A percentile compares a stretch with the other conserved stretches of the same genome.
These are phyloP conservation scores for Ustilago esculenta DNA, from an alignment of 1,284 basidiomycete genomes.

Conservation along the genomic window DNA sequence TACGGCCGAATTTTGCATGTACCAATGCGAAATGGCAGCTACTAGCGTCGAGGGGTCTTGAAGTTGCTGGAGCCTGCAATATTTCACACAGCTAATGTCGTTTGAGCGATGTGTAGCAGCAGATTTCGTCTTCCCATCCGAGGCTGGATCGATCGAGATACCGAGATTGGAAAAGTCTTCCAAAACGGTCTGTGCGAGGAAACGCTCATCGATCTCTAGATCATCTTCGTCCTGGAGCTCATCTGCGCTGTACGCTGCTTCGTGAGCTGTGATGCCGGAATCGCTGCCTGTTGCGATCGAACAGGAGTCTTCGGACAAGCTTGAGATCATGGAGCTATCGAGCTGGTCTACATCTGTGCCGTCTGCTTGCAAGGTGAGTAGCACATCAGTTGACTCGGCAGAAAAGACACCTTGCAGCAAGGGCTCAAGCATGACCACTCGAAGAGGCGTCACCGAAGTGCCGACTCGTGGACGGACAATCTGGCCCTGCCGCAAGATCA, in stretches of 20 bases:
- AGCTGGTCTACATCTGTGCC: constrained; percentile 10
- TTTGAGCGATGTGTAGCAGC: background rate
- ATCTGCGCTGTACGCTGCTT: constrained; percentile 18
- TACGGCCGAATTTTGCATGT: constrained; percentile 10
- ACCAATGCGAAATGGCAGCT: constrained; percentile 47
- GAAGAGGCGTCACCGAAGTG: constrained; percentile 7
- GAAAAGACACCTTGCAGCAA: constrained; percentile 56
- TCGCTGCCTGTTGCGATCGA: constrained; percentile 25
- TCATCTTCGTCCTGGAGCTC: constrained; percentile 37
- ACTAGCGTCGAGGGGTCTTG: constrained; percentile 23
- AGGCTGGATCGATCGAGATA: constrained; percentile 29
- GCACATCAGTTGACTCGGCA: constrained; percentile 30
- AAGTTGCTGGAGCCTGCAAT: constrained; percentile 25
- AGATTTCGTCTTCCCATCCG: background rate
- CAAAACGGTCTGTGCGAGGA: constrained; percentile 52
- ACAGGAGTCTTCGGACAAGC: constrained; percentile 21
- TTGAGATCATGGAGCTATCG: constrained; percentile 30
- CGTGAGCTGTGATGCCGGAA: background rate
- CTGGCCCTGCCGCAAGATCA: constrained; percentile 49
- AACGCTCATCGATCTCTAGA: constrained; percentile 55
- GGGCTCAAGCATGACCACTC: constrained; percentile 58
- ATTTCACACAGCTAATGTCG: constrained; percentile 13
- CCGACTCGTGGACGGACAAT: constrained; percentile 18
- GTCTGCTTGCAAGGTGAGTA: constrained; percentile 39
- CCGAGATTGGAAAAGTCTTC: constrained; percentile 49